These are phyloP conservation scores for Linnemannia zychae DNA, from an alignment of 192 early-diverging fungal species.

Conservation along the genomic window DNA sequence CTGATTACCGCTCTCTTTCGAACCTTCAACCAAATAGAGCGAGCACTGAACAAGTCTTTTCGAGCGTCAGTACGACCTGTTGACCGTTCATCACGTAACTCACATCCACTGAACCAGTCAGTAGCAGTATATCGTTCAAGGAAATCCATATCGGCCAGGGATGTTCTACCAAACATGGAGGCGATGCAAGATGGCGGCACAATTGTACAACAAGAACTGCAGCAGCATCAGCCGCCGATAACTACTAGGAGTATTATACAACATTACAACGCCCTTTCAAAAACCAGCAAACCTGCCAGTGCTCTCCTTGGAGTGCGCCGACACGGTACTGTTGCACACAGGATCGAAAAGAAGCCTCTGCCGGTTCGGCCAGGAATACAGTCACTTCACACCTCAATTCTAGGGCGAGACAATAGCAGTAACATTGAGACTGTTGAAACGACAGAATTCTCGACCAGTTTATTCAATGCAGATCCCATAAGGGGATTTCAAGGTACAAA, in stretches of 20 bases:
- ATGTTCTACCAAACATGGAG: background rate
- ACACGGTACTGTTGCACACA: background rate
- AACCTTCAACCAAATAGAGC: constrained; percentile 13
- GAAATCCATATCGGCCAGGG: background rate
- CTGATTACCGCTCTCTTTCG: background rate
- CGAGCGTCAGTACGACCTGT: constrained; percentile 17
- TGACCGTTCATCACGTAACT: background rate
- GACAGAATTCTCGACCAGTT: background rate
- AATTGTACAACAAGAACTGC: background rate
- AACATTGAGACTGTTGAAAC: no score
- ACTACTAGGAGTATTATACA: constrained; percentile 3
- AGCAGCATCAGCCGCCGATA: background rate
- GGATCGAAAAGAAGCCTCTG: background rate
- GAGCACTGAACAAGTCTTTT: constrained; percentile 26
- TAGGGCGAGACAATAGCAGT: background rate
- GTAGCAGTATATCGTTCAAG: constrained; percentile 7
- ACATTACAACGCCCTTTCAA: constrained; percentile 9
- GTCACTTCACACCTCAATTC: background rate
- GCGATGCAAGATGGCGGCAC: background rate
- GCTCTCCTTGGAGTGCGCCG: background rate
- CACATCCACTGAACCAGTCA: background rate
- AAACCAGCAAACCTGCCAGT: background rate
- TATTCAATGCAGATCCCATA: background rate
- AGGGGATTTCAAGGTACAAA: constrained; percentile 7
- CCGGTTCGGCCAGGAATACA: background rate